phyloP scores from a whole-genome alignment of 805 yeast genomes.

The Saccharomycopsis sp. region DNA sequence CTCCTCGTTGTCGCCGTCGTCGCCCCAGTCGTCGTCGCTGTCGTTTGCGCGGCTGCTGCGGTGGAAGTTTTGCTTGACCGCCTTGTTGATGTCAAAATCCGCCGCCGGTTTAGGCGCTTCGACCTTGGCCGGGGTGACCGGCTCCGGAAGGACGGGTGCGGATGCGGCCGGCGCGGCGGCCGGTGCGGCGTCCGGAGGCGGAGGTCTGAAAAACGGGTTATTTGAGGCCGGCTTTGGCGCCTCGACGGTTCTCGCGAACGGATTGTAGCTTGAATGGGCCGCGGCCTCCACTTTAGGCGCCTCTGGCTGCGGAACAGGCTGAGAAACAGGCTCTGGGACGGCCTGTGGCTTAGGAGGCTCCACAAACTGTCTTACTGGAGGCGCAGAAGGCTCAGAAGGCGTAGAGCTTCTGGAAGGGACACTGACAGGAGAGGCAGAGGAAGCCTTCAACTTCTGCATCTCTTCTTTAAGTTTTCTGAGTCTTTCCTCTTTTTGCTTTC shows the following conservation, averaged over 20 bases:
- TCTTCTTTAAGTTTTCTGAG: constrained; percentile 19
- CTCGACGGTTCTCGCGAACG: constrained; percentile 8
- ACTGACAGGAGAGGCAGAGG: neutral
- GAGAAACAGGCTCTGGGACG: neutral
- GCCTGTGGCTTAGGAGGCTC: neutral
- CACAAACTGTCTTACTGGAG: neutral
- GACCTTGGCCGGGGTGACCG: neutral
- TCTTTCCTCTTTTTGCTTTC: constrained; percentile 19
- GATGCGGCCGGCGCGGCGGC: constrained; percentile 3
- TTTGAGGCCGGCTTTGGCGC: constrained; percentile 4
- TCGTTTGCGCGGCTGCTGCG: constrained; percentile 7
- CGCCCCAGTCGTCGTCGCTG: constrained; percentile 21
- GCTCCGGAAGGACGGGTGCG: neutral
- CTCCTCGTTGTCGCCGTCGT: constrained; percentile 13
- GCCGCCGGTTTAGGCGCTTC: neutral
- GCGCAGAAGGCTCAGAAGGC: neutral
- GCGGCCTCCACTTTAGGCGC: neutral
- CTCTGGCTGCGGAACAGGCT: neutral
- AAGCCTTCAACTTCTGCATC: constrained; percentile 16
- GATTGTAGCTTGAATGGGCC: constrained; percentile 7
- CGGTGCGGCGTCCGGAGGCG: constrained; percentile 3
- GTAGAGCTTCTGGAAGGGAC: neutral
- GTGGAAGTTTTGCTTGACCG: constrained; percentile 12
- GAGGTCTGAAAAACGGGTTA: constrained; percentile 11
- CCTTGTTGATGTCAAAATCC: constrained; percentile 16